Percentiles rank a stretch among this genome's conserved stretches.
Conservation (phyloP, 1,284 basidiomycete genomes). For the Fomes fomentarius region DNA sequence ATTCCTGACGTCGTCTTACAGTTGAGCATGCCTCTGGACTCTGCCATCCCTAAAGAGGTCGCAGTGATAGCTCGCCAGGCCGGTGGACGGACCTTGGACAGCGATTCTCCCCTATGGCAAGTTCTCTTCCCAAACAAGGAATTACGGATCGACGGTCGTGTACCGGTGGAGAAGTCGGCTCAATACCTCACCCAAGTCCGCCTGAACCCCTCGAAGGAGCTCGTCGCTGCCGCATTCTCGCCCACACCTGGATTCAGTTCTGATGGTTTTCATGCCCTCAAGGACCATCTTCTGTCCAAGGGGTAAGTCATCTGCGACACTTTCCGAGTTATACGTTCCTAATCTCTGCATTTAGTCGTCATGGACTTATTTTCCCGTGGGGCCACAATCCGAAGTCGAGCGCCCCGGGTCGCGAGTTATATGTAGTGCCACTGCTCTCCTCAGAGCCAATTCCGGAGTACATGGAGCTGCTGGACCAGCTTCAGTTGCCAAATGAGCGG, state of each 20-base stretch:
- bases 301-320: constrained; percentile 54
- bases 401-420: constrained; percentile 84
- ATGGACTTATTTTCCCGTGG: constrained; percentile 88
- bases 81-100: constrained; percentile 60
- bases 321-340: constrained; percentile 12
- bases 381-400: constrained; percentile 70
- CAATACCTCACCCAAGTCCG: constrained; percentile 79
- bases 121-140: constrained; percentile 71
- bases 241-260: constrained; percentile 48
- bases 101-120: constrained; percentile 65
- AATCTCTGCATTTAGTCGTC: constrained; percentile 58
- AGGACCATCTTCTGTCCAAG: constrained; percentile 73
- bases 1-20: constrained; percentile 32
- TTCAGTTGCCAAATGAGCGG: constrained; percentile 67
- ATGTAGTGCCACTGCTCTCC: constrained; percentile 81
- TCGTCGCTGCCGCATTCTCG: constrained; percentile 75
- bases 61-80: constrained; percentile 72
- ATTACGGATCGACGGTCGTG: constrained; percentile 79
- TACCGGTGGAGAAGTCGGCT: constrained; percentile 72
- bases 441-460: constrained; percentile 80
- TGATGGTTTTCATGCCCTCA: constrained; percentile 60
- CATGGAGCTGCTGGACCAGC: constrained; percentile 84
- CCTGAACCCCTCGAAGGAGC: constrained; percentile 77
- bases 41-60: constrained; percentile 64
- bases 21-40: constrained; percentile 80